Percentiles rank a stretch among this genome's conserved stretches.
phyloP scores from a whole-genome alignment of 495 filamentous ascomycete species.

The Penicillium lagena region DNA sequence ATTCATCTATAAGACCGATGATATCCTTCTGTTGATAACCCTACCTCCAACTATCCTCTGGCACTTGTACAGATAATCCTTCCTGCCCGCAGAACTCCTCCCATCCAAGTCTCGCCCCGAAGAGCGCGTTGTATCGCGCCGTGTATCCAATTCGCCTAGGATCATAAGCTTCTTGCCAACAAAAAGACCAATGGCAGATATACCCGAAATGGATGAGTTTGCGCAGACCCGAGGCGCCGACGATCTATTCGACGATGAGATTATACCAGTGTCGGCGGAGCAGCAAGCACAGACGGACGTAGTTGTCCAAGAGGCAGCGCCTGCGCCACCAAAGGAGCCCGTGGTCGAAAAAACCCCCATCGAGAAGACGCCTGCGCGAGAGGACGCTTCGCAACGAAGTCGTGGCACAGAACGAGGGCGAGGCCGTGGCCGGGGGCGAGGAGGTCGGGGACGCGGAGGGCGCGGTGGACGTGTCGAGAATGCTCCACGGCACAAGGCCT shows the following conservation, averaged over 20 bases:
- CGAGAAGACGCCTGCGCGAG: constrained; percentile 12
- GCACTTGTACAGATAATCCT: too few relatives aligned
- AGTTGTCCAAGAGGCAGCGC: constrained; percentile 7
- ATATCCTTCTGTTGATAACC: too few relatives aligned
- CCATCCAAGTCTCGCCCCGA: too few relatives aligned
- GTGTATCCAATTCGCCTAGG: too few relatives aligned
- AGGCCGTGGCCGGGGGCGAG: constrained; percentile 28
- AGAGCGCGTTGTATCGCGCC: too few relatives aligned
- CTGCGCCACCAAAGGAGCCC: constrained; percentile 2
- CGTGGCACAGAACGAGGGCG: constrained; percentile 31
- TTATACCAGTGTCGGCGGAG: constrained; percentile 49
- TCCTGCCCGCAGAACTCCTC: too few relatives aligned
- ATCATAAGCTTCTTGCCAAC: too few relatives aligned
- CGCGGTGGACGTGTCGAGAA: constrained; percentile 25
- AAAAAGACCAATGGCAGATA: constrained; percentile 15
- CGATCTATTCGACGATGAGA: constrained; percentile 68
- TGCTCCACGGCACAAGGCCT: constrained; percentile 13
- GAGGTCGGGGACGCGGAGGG: constrained; percentile 26
- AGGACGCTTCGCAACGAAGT: constrained; percentile 23
- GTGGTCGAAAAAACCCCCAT: constrained; percentile 5
- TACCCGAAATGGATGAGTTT: constrained; percentile 39
- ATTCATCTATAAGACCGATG: too few relatives aligned
- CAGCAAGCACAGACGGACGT: constrained; percentile 21
- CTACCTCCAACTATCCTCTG: too few relatives aligned
- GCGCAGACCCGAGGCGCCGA: constrained; percentile 62